A percentile compares a stretch with the other conserved stretches of the same genome.
These are phyloP conservation scores for Pseudogymnoascus sp. DNA, from an alignment of 2,329 filamentous ascomycete species.

Conservation along the genomic window DNA sequence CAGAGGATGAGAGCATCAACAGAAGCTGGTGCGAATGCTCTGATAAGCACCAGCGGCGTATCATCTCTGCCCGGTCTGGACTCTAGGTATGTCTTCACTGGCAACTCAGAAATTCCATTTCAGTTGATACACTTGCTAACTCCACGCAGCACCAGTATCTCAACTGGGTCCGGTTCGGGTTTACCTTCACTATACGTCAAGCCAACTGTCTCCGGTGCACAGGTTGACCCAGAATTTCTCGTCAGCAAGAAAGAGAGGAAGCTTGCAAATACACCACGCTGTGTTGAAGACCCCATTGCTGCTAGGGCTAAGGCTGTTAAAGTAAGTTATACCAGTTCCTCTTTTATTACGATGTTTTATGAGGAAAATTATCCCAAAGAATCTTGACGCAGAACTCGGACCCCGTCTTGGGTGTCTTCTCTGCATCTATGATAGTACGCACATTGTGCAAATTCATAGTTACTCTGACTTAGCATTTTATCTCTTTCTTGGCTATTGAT, in stretches of 20 bases:
- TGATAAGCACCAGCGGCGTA: constrained; percentile 17
- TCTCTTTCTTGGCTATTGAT: constrained; percentile 7
- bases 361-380: constrained; percentile 71
- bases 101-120: neutral
- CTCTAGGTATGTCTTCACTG: constrained; percentile 9
- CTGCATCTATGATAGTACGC: constrained; percentile 57
- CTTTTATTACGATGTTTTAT: constrained; percentile 36
- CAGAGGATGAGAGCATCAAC: constrained; percentile 39
- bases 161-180: constrained; percentile 12
- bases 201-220: constrained; percentile 44
- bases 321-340: constrained; percentile 35
- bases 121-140: neutral
- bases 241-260: constrained; percentile 40
- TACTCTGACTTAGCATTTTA: constrained; percentile 48
- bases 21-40: constrained; percentile 28
- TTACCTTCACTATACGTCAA: constrained; percentile 46
- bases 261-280: constrained; percentile 41
- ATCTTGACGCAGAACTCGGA: constrained; percentile 65
- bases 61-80: constrained; percentile 2
- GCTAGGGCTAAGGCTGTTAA: constrained; percentile 40
- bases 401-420: constrained; percentile 74
- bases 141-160: constrained; percentile 1
- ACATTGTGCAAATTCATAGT: constrained; percentile 50
- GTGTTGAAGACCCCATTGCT: constrained; percentile 45
- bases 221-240: constrained; percentile 44